Conservation (phyloP, 139 green algal species). For the Tetradesmus obliquus region DNA sequence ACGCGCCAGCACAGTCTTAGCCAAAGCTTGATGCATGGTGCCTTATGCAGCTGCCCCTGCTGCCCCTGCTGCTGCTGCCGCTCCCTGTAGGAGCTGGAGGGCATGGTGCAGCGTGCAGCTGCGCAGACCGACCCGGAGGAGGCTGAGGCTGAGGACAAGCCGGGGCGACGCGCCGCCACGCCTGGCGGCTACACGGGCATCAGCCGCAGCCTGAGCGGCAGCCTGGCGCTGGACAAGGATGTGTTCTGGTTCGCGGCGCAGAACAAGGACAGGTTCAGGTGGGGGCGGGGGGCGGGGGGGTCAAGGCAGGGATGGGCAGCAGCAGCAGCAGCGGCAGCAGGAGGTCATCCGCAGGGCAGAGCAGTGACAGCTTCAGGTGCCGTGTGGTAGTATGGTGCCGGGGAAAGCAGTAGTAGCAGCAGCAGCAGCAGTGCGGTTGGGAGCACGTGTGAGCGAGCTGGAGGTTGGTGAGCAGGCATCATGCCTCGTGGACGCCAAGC, state of each 20-base stretch:
- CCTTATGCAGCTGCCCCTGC: neutral
- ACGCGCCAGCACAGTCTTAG: neutral
- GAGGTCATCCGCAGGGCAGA: no score
- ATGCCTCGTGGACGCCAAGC: no score
- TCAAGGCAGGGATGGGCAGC: no score
- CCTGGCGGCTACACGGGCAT: conserved; percentile 14
- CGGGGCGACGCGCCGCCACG: neutral
- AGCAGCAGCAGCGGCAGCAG: no score
- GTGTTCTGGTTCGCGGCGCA: conserved; percentile 51
- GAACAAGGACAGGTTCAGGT: conserved; percentile 40
- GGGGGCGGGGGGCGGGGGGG: no score
- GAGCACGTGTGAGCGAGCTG: no score
- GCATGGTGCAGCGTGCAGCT: conserved; percentile 69
- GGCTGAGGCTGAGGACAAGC: neutral
- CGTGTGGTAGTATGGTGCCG: no score
- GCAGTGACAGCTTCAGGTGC: no score
- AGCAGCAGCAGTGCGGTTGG: no score
- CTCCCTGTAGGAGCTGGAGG: conserved; percentile 67
- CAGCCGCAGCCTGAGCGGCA: conserved; percentile 26
- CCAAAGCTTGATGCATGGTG: neutral
- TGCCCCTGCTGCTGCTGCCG: neutral
- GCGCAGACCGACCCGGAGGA: conserved; percentile 52
- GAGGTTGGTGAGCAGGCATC: no score
- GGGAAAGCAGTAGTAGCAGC: no score
- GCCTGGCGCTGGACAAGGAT: conserved; percentile 49